Base-by-base conservation (phyloP, 306 rosid species). In the Rubus idaeus region DNA sequence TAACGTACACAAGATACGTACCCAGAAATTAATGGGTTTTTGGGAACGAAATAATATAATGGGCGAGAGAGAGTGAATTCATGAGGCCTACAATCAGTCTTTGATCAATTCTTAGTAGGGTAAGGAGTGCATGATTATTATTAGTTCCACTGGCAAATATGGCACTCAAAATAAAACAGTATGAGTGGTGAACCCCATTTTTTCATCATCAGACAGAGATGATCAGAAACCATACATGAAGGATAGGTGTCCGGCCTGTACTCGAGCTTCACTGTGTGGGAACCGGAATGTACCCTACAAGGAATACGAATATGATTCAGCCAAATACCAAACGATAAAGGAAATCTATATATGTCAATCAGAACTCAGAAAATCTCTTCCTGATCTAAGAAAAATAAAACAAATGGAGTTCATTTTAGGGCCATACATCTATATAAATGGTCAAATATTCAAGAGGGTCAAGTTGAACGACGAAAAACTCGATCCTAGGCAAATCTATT, bases 1-100 rank as follows among this genome's bases (percentile, higher is more conserved):
- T 73, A 52, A 62, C 83, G 2, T 8, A 4, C 78, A 39, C 78
- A 68, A 49, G 68, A 81, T 77, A n/a, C n/a, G n/a, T n/a, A 10
- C 11, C 58, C 49, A 51, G 50, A 73, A 71, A 65, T 44, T 26
- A 40, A 71, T 55, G 67, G 67, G 35, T 30, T 30, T 30, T 30
- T 30, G 35, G 35, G 35, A 30, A n/a, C n/a, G n/a, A n/a, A 30
- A 30, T 30, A 30, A 30, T 30, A 30, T 30, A 30, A 30, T 30
- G 35, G 35, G 35, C 35, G 2, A 30, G 35, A 30, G 35, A 30
- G 62, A 56, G 30, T 56, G 10, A 55, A 8, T 56, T 60, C 65
- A 61, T 23, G 41, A 26, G 41, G 40, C 41, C 41, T 26, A 26
- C 41, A 30, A 61, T 5, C 40, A 23, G 66, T 11, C 41, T 5